phyloP scores from a whole-genome alignment of 768 basidiomycete species.

The Rhizopogon vinicolor region DNA sequence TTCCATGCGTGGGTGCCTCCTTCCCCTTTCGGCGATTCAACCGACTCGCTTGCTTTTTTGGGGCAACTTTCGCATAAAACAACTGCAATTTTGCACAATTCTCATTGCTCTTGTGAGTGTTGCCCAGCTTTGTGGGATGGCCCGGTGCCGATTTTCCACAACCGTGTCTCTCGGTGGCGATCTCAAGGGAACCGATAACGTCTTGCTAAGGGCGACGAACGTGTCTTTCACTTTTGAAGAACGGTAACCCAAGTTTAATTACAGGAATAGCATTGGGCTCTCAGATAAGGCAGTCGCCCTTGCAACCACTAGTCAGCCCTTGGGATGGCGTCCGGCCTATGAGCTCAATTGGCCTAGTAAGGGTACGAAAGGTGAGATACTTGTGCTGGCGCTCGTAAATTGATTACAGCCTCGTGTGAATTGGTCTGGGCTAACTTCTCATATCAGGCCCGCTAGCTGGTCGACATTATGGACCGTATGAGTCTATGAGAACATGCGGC shows the following conservation, averaged over 20 bases:
- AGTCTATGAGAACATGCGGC: not conserved
- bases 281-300: constrained; percentile 2
- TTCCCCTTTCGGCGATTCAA: too few relatives aligned
- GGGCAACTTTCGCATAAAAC: not conserved
- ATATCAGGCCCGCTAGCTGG: not conserved
- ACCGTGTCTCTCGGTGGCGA: constrained; percentile 8
- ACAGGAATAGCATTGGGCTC: constrained; percentile 13
- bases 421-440: constrained; percentile 4
- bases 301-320: not conserved
- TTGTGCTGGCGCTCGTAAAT: not conserved
- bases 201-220: constrained; percentile 7
- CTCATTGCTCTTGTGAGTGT: not conserved
- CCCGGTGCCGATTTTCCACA: constrained; percentile 11
- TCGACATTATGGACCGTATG: not conserved
- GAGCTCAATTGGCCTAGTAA: not conserved
- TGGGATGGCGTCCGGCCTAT: not conserved
- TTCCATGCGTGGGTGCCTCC: not conserved
- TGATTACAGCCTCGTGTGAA: constrained; percentile 10
- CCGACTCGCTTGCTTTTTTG: not conserved
- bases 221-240: not conserved
- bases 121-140: constrained; percentile 1
- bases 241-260: not conserved
- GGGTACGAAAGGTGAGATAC: not conserved
- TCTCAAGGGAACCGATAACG: constrained; percentile 7
- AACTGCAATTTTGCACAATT: not conserved